Conservation (phyloP, 2,329 filamentous ascomycete species). For the Colletotrichum liriopes region DNA sequence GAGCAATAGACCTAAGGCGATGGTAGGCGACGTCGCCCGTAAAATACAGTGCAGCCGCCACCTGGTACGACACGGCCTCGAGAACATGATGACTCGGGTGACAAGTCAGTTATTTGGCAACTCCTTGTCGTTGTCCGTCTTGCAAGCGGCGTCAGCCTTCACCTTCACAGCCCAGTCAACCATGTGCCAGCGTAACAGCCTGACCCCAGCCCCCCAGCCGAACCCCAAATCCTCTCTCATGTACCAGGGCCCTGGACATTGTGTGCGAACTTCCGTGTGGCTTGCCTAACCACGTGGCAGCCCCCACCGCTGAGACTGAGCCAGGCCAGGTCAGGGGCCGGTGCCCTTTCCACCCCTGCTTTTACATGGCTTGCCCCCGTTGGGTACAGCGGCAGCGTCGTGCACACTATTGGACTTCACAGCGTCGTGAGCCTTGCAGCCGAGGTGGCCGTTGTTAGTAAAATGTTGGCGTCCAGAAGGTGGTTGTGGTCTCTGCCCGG, state of each 20-base stretch:
- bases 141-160: slow-evolving; percentile 23
- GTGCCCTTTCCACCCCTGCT: background rate
- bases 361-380: background rate
- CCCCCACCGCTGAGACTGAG: slow-evolving; percentile 34
- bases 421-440: background rate
- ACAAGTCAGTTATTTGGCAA: no score
- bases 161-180: slow-evolving; percentile 26
- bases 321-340: slow-evolving; percentile 14
- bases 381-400: background rate
- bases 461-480: background rate
- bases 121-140: background rate
- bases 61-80: no score
- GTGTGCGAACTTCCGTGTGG: slow-evolving; percentile 29
- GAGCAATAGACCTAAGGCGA: background rate
- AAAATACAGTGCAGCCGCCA: background rate
- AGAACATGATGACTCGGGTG: no score
- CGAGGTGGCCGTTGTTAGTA: background rate
- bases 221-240: no score
- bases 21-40: no score
- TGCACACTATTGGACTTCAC: background rate
- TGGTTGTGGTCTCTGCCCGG: background rate
- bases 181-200: slow-evolving; percentile 37
- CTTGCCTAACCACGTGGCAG: slow-evolving; percentile 40
- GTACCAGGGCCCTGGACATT: slow-evolving; percentile 30
- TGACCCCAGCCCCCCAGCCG: slow-evolving; percentile 1